A percentile compares a stretch with the other conserved stretches of the same genome.
These are phyloP conservation scores for Aspergillus olivimuriae DNA, from an alignment of 495 filamentous ascomycete genomes.

Conservation along the genomic window DNA sequence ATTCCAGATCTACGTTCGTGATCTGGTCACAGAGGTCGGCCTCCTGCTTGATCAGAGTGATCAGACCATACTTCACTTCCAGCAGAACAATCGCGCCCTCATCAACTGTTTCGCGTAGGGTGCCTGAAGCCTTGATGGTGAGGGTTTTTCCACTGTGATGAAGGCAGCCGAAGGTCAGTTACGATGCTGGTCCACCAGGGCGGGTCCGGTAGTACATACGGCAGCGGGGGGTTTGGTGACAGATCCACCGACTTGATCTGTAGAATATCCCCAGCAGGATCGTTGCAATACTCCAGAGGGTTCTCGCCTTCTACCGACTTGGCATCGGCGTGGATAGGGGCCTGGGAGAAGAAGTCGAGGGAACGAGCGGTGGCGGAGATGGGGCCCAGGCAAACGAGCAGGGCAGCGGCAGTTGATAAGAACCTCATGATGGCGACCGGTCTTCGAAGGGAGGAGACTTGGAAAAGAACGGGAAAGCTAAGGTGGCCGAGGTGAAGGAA, in stretches of 20 bases:
- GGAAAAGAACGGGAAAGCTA: no score
- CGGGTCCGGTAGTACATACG: constrained; percentile 55
- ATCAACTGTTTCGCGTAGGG: constrained; percentile 58
- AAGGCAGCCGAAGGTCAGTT: constrained; percentile 7
- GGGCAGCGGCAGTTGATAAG: constrained; percentile 28
- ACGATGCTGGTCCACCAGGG: no score
- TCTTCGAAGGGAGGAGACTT: background rate
- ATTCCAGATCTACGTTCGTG: constrained; percentile 78
- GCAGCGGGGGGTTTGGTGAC: constrained; percentile 73
- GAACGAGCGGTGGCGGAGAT: constrained; percentile 29
- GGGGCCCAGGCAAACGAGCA: constrained; percentile 29
- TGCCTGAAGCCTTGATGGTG: constrained; percentile 69
- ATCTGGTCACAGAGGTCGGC: constrained; percentile 86
- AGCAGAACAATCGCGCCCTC: constrained; percentile 73
- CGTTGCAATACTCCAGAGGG: constrained; percentile 57
- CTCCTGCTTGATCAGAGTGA: constrained; percentile 72
- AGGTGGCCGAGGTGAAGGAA: background rate
- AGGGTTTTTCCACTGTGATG: constrained; percentile 66
- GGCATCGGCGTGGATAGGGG: constrained; percentile 16
- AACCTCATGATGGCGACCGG: constrained; percentile 38
- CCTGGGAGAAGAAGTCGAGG: constrained; percentile 24
- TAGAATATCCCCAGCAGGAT: constrained; percentile 56
- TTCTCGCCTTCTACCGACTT: constrained; percentile 34
- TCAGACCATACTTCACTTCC: constrained; percentile 85
- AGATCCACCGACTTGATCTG: constrained; percentile 74